Percentiles rank a stretch among this genome's conserved stretches.
phyloP scores from a whole-genome alignment of 164 flowering plant genomes.

The Nymphaea thermarum region DNA sequence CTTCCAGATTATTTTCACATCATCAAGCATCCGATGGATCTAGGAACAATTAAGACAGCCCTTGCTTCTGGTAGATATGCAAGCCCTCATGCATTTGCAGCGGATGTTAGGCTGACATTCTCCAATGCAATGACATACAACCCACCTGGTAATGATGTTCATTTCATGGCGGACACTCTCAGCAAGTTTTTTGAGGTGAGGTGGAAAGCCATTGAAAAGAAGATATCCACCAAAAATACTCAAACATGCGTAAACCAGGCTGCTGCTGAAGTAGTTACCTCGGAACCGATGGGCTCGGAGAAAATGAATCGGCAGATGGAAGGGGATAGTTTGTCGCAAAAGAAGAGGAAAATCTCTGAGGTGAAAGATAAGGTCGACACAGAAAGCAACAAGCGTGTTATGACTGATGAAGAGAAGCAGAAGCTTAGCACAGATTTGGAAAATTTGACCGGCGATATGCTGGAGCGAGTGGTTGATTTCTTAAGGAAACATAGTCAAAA shows the following conservation, averaged over 20 bases:
- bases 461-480: conserved; percentile 56
- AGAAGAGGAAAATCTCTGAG: background rate
- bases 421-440: conserved; percentile 52
- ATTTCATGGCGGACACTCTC: conserved; percentile 48
- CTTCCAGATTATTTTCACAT: conserved; percentile 68
- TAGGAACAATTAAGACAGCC: conserved; percentile 57
- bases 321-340: background rate
- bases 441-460: conserved; percentile 40
- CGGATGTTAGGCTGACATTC: conserved; percentile 76
- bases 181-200: conserved; percentile 56
- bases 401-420: conserved; percentile 55
- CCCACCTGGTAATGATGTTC: conserved; percentile 58
- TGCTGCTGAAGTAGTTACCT: background rate
- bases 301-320: background rate
- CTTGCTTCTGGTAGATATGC: conserved; percentile 37
- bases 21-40: conserved; percentile 83
- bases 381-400: conserved; percentile 16
- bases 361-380: conserved; percentile 13
- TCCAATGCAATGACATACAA: conserved; percentile 77
- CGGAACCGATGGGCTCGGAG: background rate
- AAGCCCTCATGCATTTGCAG: conserved; percentile 43
- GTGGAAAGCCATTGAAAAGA: conserved; percentile 75
- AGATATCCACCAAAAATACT: conserved; percentile 5
- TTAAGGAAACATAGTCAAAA: conserved; percentile 36
- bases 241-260: background rate